Conservation (phyloP, 805 yeast genomes). For the Wickerhamiella spandovensis region DNA sequence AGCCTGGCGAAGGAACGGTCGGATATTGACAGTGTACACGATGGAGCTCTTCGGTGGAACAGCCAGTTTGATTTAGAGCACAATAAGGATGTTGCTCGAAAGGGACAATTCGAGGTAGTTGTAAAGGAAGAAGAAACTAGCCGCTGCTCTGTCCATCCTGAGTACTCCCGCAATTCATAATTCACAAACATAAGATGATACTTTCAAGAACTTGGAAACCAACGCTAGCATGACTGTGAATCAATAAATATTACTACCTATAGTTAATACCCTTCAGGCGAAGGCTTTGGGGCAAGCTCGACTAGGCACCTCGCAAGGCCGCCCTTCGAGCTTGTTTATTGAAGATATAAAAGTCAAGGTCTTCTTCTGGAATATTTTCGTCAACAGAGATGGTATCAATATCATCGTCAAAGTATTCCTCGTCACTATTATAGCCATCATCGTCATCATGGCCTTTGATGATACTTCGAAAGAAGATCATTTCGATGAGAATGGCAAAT, state of each 20-base stretch:
- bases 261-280: no score
- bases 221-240: background rate
- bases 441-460: constrained; percentile 14
- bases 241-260: constrained; percentile 28
- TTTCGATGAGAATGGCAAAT: constrained; percentile 9
- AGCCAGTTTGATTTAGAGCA: no score
- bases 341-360: constrained; percentile 17
- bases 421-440: constrained; percentile 10
- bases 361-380: constrained; percentile 16
- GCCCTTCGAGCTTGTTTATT: constrained; percentile 16
- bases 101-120: no score
- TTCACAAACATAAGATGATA: no score
- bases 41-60: no score
- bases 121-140: no score
- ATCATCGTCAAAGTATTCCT: constrained; percentile 11
- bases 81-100: no score
- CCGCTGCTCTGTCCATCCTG: no score
- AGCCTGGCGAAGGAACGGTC: no score
- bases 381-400: constrained; percentile 15
- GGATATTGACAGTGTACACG: no score
- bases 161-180: no score
- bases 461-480: constrained; percentile 17
- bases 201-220: background rate
- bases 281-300: background rate
- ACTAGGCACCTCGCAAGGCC: constrained; percentile 5